Base-by-base conservation (phyloP, 202 grass and related monocot species). In the Zizania palustris region DNA sequence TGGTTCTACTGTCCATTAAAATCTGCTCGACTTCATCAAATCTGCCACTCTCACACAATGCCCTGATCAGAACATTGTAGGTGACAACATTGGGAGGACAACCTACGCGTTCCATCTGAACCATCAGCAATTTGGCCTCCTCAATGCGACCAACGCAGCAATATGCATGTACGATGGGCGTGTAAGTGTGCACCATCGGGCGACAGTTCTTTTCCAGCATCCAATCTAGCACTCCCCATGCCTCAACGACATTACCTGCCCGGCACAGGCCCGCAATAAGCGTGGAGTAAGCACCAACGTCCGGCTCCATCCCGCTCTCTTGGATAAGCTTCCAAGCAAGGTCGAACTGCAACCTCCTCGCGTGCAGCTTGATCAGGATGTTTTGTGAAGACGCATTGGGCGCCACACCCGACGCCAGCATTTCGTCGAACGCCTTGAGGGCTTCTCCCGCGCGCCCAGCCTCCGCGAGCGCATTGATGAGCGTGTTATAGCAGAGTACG, bases 401-500 rank as follows among this genome's bases (percentile, higher is more conserved):
- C 4, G 39, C 33, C 3, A 92, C 64, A 6, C 84, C 83, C 11
- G 80, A 71, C 2, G 3, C 40, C 5, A 80, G 49, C 92, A 95
- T 95, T 72, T 87, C 77, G 28, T 74, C 80, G 49, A 91, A 80
- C 60, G 54, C 63, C 2, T 4, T 5, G 21, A 22, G 8, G 2
- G 81, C 80, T 35, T 95, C 86, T 60, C 14, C 69, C 19, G n/a
- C 46, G 21, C 81, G 88, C 6, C 69, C 88, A 0, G 81, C 70
- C 53, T 76, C 80, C 40, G 74, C 83, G 12, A 89, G 73, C 58
- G 83, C 83, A 46, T 95, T 96, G 78, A 91, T 81, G 45, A 89
- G 84, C 16, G 88, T 91, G 78, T 89, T 96, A 82, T 87, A 91
- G 81, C 88, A 89, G 61, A 96, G 84, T 13, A 91, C 89, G 64